Base-by-base conservation (phyloP, 495 filamentous ascomycete genomes). In the Xylaria nigripes region DNA sequence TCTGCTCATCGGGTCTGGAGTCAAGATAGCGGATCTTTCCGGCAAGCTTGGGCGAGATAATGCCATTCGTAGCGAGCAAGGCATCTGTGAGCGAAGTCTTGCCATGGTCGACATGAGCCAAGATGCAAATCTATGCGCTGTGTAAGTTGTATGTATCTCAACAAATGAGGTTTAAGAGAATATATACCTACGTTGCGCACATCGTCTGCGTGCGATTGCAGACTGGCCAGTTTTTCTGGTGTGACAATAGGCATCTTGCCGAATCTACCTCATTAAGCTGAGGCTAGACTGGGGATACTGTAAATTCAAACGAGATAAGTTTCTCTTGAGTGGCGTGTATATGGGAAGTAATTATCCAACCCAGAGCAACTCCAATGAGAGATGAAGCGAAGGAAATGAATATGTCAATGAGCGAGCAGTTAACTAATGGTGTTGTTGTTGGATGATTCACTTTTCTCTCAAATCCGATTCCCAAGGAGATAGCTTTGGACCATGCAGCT, bases 11-110 rank as follows among this genome's bases (percentile, higher is more conserved):
- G 13, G 94, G 90, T 42, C 93, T 81, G 18, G 92, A 96, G 70
- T 99, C 93, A 24, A 99, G 83, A 68, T 95, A 99, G 61, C 93
- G 87, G 70, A 97, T 95, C 75, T 96, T 96, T 65, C 93, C 93
- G 58, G 93, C 93, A 58, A 99, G 74, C 65, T 96, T 96, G 38
- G 91, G 87, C 12, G 94, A 97, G 62, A 99, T 97, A 72, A 99
- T 97, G 75, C 93, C 93, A 81, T 99, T 99, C 60, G 94, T 96
- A 69, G 94, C 90, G 60, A 99, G 89, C 44, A 99, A 84, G 52
- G 88, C 89, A 66, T 99, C 93, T 42, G 91, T 94, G 58, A 99
- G 84, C 19, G 94, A 96, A 6, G 93, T 99, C 73, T 99, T 99
- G 60, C 93, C 93, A 77, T 99, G 93, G 65, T 99, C 93, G 62